phyloP scores from a whole-genome alignment of 805 yeast species.

The Saccharomycopsis sp. region DNA sequence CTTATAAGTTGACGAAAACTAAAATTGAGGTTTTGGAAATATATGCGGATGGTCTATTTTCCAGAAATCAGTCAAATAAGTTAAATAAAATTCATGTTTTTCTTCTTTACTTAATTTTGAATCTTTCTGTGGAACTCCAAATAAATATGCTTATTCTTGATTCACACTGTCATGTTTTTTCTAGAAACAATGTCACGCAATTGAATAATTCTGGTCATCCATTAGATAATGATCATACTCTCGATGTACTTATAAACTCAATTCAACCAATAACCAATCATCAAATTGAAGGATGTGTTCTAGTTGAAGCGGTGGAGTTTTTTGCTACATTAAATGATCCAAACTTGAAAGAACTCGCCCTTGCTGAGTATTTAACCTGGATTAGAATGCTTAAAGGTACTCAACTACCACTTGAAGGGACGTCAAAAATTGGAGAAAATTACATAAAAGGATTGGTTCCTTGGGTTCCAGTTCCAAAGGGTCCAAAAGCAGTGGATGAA shows the following conservation, averaged over 20 bases:
- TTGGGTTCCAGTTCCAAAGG: slow-evolving; percentile 35
- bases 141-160: too few species aligned
- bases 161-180: slow-evolving; percentile 8
- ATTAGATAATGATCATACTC: slow-evolving; percentile 1
- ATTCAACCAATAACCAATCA: too few species aligned
- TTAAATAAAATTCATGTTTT: too few species aligned
- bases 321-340: not conserved
- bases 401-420: slow-evolving; percentile 6
- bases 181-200: slow-evolving; percentile 1
- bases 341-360: not conserved
- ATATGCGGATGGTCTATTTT: too few species aligned
- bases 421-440: not conserved
- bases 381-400: not conserved
- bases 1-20: too few species aligned
- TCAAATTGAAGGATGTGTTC: slow-evolving; percentile 3
- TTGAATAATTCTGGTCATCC: not conserved
- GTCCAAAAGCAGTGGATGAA: slow-evolving; percentile 19
- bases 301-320: slow-evolving; percentile 3
- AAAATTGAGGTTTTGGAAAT: too few species aligned
- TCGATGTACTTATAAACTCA: slow-evolving; percentile 2
- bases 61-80: too few species aligned
- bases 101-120: too few species aligned
- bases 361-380: slow-evolving; percentile 5
- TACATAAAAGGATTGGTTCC: slow-evolving; percentile 28
- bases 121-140: too few species aligned